These are phyloP conservation scores for Chimonanthus praecox DNA, from an alignment of 164 flowering plant genomes.

Conservation along the genomic window DNA sequence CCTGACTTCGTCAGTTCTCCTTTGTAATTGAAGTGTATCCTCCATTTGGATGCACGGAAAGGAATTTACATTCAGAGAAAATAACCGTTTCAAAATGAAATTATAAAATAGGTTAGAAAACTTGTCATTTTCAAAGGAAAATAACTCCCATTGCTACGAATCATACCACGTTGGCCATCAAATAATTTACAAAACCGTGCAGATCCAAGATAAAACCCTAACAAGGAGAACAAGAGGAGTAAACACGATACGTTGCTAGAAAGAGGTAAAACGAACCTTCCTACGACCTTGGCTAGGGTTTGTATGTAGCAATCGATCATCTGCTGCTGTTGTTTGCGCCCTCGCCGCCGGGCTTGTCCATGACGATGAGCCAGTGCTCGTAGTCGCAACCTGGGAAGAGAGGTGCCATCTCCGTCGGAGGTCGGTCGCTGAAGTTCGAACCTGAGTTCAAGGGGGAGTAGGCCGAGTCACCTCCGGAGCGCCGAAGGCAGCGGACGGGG, in stretches of 20 bases:
- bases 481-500: conserved; percentile 38
- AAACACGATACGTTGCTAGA: no score
- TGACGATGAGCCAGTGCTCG: conserved; percentile 90
- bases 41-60: no score
- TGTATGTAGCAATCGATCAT: conserved; percentile 85
- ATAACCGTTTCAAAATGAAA: no score
- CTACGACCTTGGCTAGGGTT: conserved; percentile 73
- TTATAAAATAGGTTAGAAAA: no score
- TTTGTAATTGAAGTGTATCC: no score
- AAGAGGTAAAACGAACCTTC: conserved; percentile 42
- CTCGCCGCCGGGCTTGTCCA: conserved; percentile 95
- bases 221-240: not conserved
- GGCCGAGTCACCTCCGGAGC: conserved; percentile 41
- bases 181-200: not conserved
- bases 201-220: not conserved
- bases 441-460: conserved; percentile 81
- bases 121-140: not conserved
- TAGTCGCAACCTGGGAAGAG: conserved; percentile 91
- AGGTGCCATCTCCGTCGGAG: conserved; percentile 92
- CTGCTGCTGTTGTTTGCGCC: conserved; percentile 78
- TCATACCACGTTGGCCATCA: not conserved
- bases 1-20: no score
- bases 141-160: not conserved
- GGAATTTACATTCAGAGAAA: no score
- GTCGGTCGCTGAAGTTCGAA: conserved; percentile 71